A percentile compares a stretch with the other conserved stretches of the same genome.
phyloP scores from a whole-genome alignment of 1,139 yeast genomes.

The Candida tropicalis region DNA sequence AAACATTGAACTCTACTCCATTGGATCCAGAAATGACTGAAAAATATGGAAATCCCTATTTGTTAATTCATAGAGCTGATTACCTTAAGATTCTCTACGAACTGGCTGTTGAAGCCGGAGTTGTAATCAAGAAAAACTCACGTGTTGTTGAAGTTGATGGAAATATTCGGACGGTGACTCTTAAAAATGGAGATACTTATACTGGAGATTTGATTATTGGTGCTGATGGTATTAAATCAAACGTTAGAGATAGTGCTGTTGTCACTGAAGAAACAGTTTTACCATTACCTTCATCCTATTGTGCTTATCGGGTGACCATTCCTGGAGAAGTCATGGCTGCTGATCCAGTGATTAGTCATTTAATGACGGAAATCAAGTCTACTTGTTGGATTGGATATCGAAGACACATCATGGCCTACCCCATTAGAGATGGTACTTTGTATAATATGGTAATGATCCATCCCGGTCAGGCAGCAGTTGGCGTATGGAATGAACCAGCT shows the following conservation, averaged over 20 bases:
- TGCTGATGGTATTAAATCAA: conserved; percentile 40
- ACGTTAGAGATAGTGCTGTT: conserved; percentile 18
- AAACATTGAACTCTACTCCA: conserved; percentile 23
- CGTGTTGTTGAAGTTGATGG: conserved; percentile 27
- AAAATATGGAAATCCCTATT: conserved; percentile 24
- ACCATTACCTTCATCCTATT: conserved; percentile 20
- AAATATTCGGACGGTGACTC: conserved; percentile 23
- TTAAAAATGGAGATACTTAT: conserved; percentile 23
- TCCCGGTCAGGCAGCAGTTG: conserved; percentile 24
- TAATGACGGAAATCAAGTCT: conserved; percentile 28
- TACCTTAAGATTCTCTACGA: conserved; percentile 27
- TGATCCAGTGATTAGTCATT: conserved; percentile 25
- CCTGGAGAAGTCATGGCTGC: conserved; percentile 21
- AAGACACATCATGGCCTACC: conserved; percentile 33
- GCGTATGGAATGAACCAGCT: conserved; percentile 22
- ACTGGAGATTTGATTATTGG: conserved; percentile 37
- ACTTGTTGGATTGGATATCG: conserved; percentile 38
- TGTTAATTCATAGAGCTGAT: conserved; percentile 33
- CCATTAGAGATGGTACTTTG: conserved; percentile 23
- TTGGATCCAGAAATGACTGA: conserved; percentile 24
- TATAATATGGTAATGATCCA: conserved; percentile 20
- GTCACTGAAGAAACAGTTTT: conserved; percentile 19
- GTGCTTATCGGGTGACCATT: conserved; percentile 22
- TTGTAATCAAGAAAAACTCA: conserved; percentile 22
- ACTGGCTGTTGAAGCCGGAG: conserved; percentile 26